Evolutionary conservation across 1,284 basidiomycete species (phyloP), one percentile per base, ranked within the genome.

Genomic region (Boletellus deceptivus): DNA sequence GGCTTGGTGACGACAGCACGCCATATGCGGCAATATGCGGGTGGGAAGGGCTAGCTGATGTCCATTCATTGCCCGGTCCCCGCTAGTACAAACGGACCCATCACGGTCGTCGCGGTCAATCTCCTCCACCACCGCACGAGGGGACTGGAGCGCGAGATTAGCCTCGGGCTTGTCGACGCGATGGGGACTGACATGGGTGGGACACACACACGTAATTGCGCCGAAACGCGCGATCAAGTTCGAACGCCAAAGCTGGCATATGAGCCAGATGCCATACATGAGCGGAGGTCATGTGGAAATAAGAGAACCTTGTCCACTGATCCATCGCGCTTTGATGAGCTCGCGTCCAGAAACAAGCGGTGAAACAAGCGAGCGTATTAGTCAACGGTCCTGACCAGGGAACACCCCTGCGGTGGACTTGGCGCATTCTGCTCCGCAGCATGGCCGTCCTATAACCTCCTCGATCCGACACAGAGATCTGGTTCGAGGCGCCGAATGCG

Each of bases 381-480:
- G 51, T 25, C 18, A 49, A 22, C 13, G 41, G 42, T 18, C 35
- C 38, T 11, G 45, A 49, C 53, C 53, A 57, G 27, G 56, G 55
- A 33, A 52, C 49, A 20, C 59, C 58, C 27, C 50, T 52, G 3
- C 49, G 20, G 34, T 59, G 55, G 35, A 54, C 54, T 65, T 1
- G 84, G 83, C 0, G 83, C 82, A 48, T 83, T 75, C 2, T 76
- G 75, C 42, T 79, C 74, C n/a, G 78, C 66, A 0, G 82, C 76
- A 16, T 84, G 71, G 38, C 76, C 78, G 74, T 75, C 47, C n/a
- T n/a, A n/a, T n/a, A n/a, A n/a, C n/a, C n/a, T n/a, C n/a, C 82
- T 74, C 34, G 76, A 77, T 24, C 73, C 70, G 34, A 76, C 75
- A 61, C 79, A 84, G 49, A 85, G 61, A 55, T 81, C 76, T 13